A percentile compares a stretch with the other conserved stretches of the same genome.
phyloP scores from a whole-genome alignment of 805 yeast species.

The Ogataea ramenticola region DNA sequence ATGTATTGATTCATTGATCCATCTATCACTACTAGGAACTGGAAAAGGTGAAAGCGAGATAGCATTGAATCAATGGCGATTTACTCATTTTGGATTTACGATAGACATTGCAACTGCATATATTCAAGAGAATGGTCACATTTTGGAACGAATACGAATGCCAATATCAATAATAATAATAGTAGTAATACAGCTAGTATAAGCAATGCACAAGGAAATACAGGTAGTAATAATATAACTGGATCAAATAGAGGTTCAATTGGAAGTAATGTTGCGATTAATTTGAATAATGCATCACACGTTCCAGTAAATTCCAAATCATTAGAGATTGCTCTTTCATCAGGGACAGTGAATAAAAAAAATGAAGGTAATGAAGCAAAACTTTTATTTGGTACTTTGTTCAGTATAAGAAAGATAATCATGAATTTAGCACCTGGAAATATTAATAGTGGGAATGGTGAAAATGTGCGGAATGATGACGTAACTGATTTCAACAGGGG shows the following conservation, averaged over 20 bases:
- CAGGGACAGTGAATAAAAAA: constrained; percentile 39
- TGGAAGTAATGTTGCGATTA: neutral
- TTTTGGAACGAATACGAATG: no score
- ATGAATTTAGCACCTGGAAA: constrained; percentile 22
- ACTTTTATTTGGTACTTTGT: constrained; percentile 77
- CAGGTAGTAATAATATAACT: no score
- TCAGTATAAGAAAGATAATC: constrained; percentile 71
- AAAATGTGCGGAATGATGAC: neutral
- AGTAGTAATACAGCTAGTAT: no score
- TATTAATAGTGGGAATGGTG: neutral
- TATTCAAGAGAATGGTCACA: constrained; percentile 60
- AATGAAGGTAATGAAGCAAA: constrained; percentile 69
- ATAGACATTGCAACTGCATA: constrained; percentile 86
- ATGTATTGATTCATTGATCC: no score
- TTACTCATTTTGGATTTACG: constrained; percentile 85
- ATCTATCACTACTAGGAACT: no score
- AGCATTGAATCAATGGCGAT: constrained; percentile 44
- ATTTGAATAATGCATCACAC: neutral
- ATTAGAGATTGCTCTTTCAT: constrained; percentile 3
- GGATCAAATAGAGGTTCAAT: neutral
- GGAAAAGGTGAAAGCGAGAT: no score
- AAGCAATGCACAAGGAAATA: no score
- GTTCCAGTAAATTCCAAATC: neutral
- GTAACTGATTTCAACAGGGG: constrained; percentile 1
- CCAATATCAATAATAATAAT: neutral